Evolutionary conservation across 2,329 filamentous ascomycete genomes (phyloP), one percentile per base, ranked within the genome.

Genomic region (Cytospora leucostoma): DNA sequence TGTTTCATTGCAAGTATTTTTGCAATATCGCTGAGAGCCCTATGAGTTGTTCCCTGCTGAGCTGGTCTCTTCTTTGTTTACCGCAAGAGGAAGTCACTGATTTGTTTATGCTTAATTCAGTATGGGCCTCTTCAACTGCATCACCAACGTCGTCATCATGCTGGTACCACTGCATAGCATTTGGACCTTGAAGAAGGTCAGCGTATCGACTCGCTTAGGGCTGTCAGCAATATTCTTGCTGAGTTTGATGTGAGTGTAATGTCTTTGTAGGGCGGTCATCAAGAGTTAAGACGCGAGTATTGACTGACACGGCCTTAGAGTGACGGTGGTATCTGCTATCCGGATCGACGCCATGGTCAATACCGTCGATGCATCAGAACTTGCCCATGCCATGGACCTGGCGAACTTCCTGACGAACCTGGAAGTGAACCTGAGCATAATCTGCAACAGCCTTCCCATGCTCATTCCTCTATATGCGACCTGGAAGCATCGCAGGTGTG

Each of bases 121-220:
- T 21, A 66, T 77, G 27, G 77, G 77, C 17, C 68, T 73, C 2
- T 76, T 75, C 59, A 78, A 78, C 47, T 72, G 74, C 15, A 44
- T 76, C 5, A 75, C 73, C 10, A 77, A 78, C 52, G 55, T 77
- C 13, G 59, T 77, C 49, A 77, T 78, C 47, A 74, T 77, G 70
- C 68, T 70, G 0, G 62, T 78, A 27, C 77, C 76, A 0, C 73
- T 78, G 66, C 71, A 73, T 4, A 74, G 69, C 2, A 73, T 79
- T 27, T 79, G 76, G 76, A 64, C 66, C 2, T 62, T 79, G 58
- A 72, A 78, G 53, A 79, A 53, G 11, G 63, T 65, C 59, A 62
- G 59, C 37, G 51, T 65, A 2, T 65, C 63, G 35, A 65, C 63
- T 10, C 63, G 63, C 15, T 35, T 56, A n/a, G 59, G 59, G 17